A percentile compares a stretch with the other conserved stretches of the same genome.
These are phyloP conservation scores for Debaryomycetaceae sp. DNA, from an alignment of 1,139 yeast genomes.

Conservation along the genomic window DNA sequence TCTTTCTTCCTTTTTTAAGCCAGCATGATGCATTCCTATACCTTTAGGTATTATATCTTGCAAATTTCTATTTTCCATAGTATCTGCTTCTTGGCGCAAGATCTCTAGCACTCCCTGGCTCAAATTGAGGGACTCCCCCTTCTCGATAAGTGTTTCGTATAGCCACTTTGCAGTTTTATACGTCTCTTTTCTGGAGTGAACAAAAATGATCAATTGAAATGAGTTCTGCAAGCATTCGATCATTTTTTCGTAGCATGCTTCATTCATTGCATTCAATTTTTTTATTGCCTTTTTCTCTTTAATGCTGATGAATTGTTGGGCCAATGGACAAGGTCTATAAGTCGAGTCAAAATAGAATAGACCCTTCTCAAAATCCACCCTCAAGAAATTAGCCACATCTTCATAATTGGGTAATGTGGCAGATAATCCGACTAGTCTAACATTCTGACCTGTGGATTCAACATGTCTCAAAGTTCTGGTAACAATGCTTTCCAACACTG, in stretches of 20 bases:
- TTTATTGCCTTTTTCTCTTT: constrained; percentile 83
- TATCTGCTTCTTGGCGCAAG: constrained; percentile 59
- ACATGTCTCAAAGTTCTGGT: constrained; percentile 61
- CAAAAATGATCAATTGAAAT: constrained; percentile 84
- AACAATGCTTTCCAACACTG: constrained; percentile 85
- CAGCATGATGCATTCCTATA: constrained; percentile 95
- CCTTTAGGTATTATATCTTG: constrained; percentile 66
- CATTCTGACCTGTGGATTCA: constrained; percentile 41
- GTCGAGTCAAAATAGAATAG: constrained; percentile 78
- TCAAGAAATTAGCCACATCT: constrained; percentile 81
- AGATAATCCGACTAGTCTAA: constrained; percentile 80
- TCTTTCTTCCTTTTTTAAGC: constrained; percentile 71
- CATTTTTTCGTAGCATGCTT: constrained; percentile 84
- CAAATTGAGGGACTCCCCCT: constrained; percentile 49
- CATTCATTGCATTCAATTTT: constrained; percentile 79
- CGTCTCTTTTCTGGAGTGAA: constrained; percentile 92
- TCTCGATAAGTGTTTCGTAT: constrained; percentile 56
- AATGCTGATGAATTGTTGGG: constrained; percentile 84
- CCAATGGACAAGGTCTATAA: constrained; percentile 89
- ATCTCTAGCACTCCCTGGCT: constrained; percentile 65
- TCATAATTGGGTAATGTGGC: constrained; percentile 90
- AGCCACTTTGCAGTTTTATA: constrained; percentile 77
- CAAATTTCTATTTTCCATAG: constrained; percentile 51
- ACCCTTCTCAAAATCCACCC: constrained; percentile 59
- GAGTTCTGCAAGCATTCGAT: constrained; percentile 54